These are phyloP conservation scores for Curvularia lunata DNA, from an alignment of 2,329 filamentous ascomycete species.

Conservation along the genomic window DNA sequence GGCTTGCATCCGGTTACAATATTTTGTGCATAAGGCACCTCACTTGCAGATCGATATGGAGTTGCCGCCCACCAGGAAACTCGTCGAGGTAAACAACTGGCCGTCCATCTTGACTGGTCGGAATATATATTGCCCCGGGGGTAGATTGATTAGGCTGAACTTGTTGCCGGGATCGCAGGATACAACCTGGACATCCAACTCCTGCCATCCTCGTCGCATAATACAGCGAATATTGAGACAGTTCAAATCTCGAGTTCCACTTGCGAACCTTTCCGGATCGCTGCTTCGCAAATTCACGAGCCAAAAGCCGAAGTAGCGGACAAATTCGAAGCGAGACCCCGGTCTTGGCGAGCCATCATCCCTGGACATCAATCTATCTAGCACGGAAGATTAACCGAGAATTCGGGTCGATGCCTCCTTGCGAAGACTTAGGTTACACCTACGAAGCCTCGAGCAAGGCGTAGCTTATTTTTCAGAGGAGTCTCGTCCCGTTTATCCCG, in stretches of 20 bases:
- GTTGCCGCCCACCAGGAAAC: conserved; percentile 20
- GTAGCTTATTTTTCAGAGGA: conserved; percentile 32
- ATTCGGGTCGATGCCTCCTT: conserved; percentile 32
- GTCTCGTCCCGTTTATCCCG: conserved; percentile 47
- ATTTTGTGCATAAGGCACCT: conserved; percentile 7
- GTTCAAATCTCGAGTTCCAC: neutral
- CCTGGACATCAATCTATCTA: conserved; percentile 17
- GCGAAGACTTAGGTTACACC: conserved; percentile 25
- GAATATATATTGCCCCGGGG: conserved; percentile 37
- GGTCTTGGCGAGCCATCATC: conserved; percentile 13
- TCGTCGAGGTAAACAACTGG: conserved; percentile 11
- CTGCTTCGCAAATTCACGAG: neutral
- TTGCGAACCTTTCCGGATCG: neutral
- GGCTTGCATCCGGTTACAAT: conserved; percentile 21
- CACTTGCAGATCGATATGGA: conserved; percentile 19
- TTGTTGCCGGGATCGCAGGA: conserved; percentile 17
- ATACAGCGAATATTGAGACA: neutral
- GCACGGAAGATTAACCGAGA: conserved; percentile 23
- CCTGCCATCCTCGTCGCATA: neutral
- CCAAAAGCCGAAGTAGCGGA: conserved; percentile 2
- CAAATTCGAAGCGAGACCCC: conserved; percentile 11
- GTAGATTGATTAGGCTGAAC: conserved; percentile 40
- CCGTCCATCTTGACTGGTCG: conserved; percentile 24
- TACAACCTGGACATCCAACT: conserved; percentile 4
- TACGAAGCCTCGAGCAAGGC: conserved; percentile 28